phyloP scores from a whole-genome alignment of 2,329 filamentous ascomycete genomes.

The Penicillium griseofulvum region DNA sequence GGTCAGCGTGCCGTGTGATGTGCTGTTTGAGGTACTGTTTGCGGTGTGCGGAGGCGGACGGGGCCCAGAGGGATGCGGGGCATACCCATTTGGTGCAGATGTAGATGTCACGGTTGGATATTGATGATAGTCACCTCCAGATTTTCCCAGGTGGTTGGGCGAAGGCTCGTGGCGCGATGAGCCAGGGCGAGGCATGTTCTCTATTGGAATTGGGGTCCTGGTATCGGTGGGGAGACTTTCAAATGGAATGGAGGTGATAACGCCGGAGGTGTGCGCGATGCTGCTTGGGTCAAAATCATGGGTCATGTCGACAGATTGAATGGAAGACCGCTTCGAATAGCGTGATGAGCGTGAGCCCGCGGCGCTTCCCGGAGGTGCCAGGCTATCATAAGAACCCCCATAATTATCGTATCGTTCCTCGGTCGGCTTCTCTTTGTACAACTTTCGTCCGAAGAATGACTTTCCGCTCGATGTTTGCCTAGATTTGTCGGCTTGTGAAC shows the following conservation, averaged over 20 bases:
- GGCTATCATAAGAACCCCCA: constrained; percentile 53
- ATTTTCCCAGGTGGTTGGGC: constrained; percentile 80
- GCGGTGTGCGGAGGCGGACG: constrained; percentile 58
- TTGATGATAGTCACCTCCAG: constrained; percentile 77
- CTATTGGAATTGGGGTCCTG: constrained; percentile 68
- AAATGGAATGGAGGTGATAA: constrained; percentile 86
- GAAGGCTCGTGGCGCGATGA: constrained; percentile 66
- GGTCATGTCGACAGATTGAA: constrained; percentile 68
- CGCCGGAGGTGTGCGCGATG: constrained; percentile 72
- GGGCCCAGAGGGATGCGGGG: constrained; percentile 59
- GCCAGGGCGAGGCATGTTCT: constrained; percentile 68
- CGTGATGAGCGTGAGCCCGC: constrained; percentile 69
- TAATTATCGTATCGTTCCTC: constrained; percentile 63
- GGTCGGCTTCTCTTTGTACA: constrained; percentile 71
- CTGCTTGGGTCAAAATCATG: constrained; percentile 59
- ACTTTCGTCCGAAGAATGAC: constrained; percentile 80
- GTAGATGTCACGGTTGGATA: constrained; percentile 71
- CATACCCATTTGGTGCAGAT: constrained; percentile 47
- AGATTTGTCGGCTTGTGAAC: constrained; percentile 70
- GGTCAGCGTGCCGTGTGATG: constrained; percentile 60
- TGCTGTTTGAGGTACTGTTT: constrained; percentile 47
- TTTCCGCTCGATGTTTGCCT: constrained; percentile 78
- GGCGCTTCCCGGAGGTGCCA: constrained; percentile 61
- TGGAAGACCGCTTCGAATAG: constrained; percentile 69
- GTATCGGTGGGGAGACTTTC: constrained; percentile 65